Base-by-base conservation (phyloP, 73 alveolate genomes). In the Paramecium caudatum region DNA sequence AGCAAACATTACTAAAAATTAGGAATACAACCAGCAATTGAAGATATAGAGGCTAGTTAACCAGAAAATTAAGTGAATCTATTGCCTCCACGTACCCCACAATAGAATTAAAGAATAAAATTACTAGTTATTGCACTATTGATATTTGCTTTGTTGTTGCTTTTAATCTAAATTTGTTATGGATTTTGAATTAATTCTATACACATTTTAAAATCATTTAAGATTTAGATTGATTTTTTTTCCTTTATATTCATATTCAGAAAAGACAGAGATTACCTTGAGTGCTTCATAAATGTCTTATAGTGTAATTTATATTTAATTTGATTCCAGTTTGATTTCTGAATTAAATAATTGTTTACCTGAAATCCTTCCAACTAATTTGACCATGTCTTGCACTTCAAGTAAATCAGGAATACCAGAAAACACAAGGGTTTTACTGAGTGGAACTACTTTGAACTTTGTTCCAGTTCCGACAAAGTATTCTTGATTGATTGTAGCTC, bases 1-100 rank as follows among this genome's bases (percentile, higher is more conserved):
- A 16, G 50, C 15, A 90, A 92, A 8, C 61, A 91, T 68, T 94
- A 63, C 61, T 36, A 34, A 17, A 93, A 84, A 46, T 16, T 93
- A 16, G 94, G 93, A 5, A 82, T 91, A 0, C 43, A 10, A n/a
- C n/a, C n/a, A n/a, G n/a, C n/a, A n/a, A n/a, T n/a, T n/a, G n/a
- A n/a, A n/a, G n/a, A n/a, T n/a, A n/a, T n/a, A n/a, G n/a, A n/a
- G n/a, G n/a, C n/a, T n/a, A n/a, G n/a, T n/a, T n/a, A n/a, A n/a
- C n/a, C n/a, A n/a, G n/a, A n/a, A n/a, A n/a, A n/a, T n/a, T n/a
- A n/a, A n/a, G n/a, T n/a, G n/a, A n/a, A n/a, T n/a, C n/a, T n/a
- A n/a, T n/a, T n/a, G n/a, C n/a, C n/a, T n/a, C n/a, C n/a, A n/a
- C n/a, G n/a, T n/a, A n/a, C n/a, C n/a, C n/a, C n/a, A n/a, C n/a